These are phyloP conservation scores for Pseudogymnoascus sp. DNA, from an alignment of 2,329 filamentous ascomycete species.

Conservation along the genomic window DNA sequence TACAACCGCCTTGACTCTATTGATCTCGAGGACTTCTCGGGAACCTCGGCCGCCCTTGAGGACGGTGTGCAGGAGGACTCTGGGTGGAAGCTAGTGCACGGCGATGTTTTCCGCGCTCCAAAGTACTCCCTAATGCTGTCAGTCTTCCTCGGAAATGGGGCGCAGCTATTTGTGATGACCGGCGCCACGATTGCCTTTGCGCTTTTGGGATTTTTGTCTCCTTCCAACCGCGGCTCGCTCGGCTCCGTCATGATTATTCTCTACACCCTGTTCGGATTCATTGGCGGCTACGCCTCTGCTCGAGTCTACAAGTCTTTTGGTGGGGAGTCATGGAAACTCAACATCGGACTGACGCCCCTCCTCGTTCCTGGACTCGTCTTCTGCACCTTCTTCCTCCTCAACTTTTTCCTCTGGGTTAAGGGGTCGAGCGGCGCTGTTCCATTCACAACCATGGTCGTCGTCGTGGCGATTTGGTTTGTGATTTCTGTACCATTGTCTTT, in stretches of 20 bases:
- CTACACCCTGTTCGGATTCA: conserved; percentile 86
- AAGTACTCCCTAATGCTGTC: conserved; percentile 76
- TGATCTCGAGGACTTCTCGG: conserved; percentile 80
- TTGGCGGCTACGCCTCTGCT: conserved; percentile 84
- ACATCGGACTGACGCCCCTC: conserved; percentile 80
- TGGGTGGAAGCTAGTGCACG: conserved; percentile 96
- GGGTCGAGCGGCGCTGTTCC: conserved; percentile 88
- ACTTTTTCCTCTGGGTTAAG: conserved; percentile 94
- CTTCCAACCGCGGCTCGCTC: conserved; percentile 88
- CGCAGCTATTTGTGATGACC: conserved; percentile 96
- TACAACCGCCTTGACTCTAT: conserved; percentile 94
- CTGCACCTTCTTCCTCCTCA: conserved; percentile 79
- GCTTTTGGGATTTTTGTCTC: conserved; percentile 87
- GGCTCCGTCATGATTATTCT: conserved; percentile 89
- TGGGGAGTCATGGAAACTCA: conserved; percentile 89
- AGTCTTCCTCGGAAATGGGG: conserved; percentile 84
- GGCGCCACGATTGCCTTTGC: conserved; percentile 91
- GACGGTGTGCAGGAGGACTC: conserved; percentile 96
- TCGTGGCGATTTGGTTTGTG: conserved; percentile 91
- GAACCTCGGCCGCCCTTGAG: conserved; percentile 67
- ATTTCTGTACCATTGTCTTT: conserved; percentile 90
- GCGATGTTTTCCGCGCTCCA: conserved; percentile 90
- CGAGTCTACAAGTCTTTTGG: conserved; percentile 91
- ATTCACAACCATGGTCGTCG: conserved; percentile 92
- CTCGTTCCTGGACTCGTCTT: conserved; percentile 86